Evolutionary conservation across 1,284 basidiomycete genomes (phyloP), one percentile per base, ranked within the genome.

Genomic region (Ustilago sp.): DNA sequence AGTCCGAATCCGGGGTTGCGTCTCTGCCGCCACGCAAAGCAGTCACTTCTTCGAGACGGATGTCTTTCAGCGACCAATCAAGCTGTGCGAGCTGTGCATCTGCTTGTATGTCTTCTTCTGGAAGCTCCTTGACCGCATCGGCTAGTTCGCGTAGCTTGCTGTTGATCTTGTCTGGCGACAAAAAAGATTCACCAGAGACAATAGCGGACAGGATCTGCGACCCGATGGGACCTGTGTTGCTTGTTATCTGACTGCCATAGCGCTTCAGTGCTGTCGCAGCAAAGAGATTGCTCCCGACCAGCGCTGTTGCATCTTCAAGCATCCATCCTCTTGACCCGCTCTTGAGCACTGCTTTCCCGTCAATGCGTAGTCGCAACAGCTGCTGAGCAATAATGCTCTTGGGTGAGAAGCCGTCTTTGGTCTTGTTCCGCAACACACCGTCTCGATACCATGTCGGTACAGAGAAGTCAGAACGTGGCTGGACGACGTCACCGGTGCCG

Each of bases 381-480:
- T 79, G 80, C 48, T 79, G 71, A 5, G 75, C 74, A 5, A 77
- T 58, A 12, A 28, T 54, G 52, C 66, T 60, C 45, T 63, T 80
- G 36, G 36, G 70, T 0, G 45, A 52, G 17, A 72, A 78, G 34
- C 72, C 69, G 39, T 56, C 54, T 41, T 72, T 77, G 52, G 54
- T 59, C 52, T 69, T 75, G 76, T 68, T 66, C 9, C 73, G 63
- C 11, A 78, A 38, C 2, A 83, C 73, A n/a, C 66, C 62, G 43
- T 80, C 79, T 15, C 77, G 70, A 47, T 80, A 83, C 83, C 82
- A 85, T 11, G 66, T 45, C 1, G 82, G 83, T 11, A 81, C 66
- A 0, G 63, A 39, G 17, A 67, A 64, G 23, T 63, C 70, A 28
- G 66, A 69, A 0, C 60, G 56, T 19, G 43, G 43, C 8, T 63